Percentiles rank a stretch among this genome's conserved stretches.
Evolutionary conservation across 345 rosid species (phyloP).

Genomic region (Arabis hirsuta): DNA sequence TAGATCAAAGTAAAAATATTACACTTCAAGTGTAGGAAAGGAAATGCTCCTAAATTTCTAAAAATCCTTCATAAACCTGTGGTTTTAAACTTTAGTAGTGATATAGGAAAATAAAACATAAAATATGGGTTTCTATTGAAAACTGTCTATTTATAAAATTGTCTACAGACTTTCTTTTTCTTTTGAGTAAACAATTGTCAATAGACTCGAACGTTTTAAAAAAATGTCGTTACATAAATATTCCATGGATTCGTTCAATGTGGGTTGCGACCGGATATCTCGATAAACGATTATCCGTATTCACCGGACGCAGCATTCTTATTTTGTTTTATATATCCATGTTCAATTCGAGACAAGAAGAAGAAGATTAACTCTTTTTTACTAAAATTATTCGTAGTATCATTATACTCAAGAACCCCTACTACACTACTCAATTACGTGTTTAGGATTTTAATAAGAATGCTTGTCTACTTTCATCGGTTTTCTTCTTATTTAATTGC

Average conservation of each 20-base stretch:
- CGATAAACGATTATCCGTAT: conserved; percentile 28
- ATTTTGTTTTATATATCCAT: background rate
- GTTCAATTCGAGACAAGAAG: background rate
- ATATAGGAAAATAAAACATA: too few species aligned
- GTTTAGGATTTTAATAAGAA: conserved; percentile 37
- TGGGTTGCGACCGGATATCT: conserved; percentile 29
- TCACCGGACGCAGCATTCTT: conserved; percentile 25
- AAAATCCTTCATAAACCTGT: too few species aligned
- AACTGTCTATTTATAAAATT: too few species aligned
- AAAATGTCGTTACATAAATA: too few species aligned
- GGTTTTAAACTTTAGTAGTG: too few species aligned
- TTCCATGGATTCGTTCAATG: background rate
- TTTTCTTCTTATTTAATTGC: conserved; percentile 14
- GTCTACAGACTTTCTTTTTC: too few species aligned
- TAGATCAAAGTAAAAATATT: too few species aligned
- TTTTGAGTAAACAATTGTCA: too few species aligned
- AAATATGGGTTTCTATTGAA: too few species aligned
- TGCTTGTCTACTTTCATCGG: conserved; percentile 35
- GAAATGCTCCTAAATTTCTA: too few species aligned
- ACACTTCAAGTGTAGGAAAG: too few species aligned
- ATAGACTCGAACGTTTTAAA: too few species aligned
- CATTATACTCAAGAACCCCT: background rate
- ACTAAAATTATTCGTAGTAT: background rate
- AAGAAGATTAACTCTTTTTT: background rate
- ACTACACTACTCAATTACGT: conserved; percentile 7